phyloP scores from a whole-genome alignment of 306 rosid genomes.

The Trifolium dubium region DNA sequence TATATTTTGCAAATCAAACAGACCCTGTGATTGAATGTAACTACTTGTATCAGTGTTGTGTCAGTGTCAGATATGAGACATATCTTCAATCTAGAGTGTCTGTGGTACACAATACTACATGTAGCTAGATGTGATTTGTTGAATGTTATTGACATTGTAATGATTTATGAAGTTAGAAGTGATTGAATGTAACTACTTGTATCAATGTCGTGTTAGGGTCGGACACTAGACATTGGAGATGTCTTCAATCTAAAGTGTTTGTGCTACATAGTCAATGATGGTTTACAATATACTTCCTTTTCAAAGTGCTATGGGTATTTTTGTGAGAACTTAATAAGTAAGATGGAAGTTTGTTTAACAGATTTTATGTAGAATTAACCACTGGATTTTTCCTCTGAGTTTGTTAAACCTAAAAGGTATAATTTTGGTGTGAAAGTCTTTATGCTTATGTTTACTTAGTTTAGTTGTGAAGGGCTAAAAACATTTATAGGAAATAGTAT shows the following conservation, averaged over 20 bases:
- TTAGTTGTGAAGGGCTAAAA: background rate
- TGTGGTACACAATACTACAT: too few relatives aligned
- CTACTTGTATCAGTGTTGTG: too few relatives aligned
- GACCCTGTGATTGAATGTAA: too few relatives aligned
- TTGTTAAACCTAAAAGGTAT: slow-evolving; percentile 15
- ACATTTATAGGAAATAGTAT: background rate
- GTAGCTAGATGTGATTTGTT: too few relatives aligned
- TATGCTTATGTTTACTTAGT: background rate
- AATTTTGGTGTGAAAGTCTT: background rate
- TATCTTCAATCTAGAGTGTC: too few relatives aligned
- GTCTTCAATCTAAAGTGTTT: background rate
- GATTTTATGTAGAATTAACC: background rate
- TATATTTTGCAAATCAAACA: too few relatives aligned
- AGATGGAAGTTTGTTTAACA: background rate
- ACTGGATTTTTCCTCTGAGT: background rate
- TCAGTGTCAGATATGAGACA: too few relatives aligned
- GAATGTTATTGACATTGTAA: background rate
- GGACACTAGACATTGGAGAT: background rate
- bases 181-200: background rate
- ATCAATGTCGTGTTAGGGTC: background rate
- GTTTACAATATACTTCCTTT: slow-evolving; percentile 25
- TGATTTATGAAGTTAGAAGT: background rate
- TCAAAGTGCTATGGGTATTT: background rate
- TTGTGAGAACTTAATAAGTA: background rate
- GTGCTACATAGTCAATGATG: background rate